Evolutionary conservation across 306 rosid species (phyloP), one percentile per base, ranked within the genome.

Genomic region (Casuarina equisetifolia): DNA sequence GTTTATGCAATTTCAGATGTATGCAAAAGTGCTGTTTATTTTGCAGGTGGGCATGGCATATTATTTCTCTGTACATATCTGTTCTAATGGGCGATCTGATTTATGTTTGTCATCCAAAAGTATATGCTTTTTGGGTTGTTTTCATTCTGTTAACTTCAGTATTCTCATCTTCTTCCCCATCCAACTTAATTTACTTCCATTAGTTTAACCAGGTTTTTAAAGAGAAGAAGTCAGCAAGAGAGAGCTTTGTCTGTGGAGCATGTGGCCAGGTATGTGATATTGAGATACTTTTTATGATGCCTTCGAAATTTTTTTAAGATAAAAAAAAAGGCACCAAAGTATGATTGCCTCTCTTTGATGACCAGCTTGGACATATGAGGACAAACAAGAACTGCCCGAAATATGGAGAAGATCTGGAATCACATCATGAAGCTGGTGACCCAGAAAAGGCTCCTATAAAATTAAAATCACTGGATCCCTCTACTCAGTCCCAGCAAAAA

Each of bases 331-430:
- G 32, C 20, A 17, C 36, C 6, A 42, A 48, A n/a, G 72, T 73
- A 32, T 81, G 75, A 83, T 74, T 77, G 48, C 81, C 49, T 16
- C 53, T 9, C 76, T 85, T 75, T 70, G 52, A 74, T 73, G 51
- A 68, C 80, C 88, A 95, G 98, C 85, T 86, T 84, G 97, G 98
- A 85, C 98, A 95, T 80, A 95, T 95, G 98, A 90, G 97, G 62
- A 95, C 98, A 3, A 95, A 95, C 90, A 95, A 95, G 88, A 88
- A 95, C 87, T 95, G 98, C 84, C 98, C 98, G 68, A 92, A 84
- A 85, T 95, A 95, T 76, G 91, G 98, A 73, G 97, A 93, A 77
- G 98, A 95, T 82, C 85, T 57, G 1, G 97, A 92, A 70, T 67
- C 90, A 72, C 90, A 84, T 55, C 76, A 71, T 46, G 97, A 95